Evolutionary conservation across 192 early-diverging fungal species (phyloP).

Genomic region (Fimicolochytrium jonesii): DNA sequence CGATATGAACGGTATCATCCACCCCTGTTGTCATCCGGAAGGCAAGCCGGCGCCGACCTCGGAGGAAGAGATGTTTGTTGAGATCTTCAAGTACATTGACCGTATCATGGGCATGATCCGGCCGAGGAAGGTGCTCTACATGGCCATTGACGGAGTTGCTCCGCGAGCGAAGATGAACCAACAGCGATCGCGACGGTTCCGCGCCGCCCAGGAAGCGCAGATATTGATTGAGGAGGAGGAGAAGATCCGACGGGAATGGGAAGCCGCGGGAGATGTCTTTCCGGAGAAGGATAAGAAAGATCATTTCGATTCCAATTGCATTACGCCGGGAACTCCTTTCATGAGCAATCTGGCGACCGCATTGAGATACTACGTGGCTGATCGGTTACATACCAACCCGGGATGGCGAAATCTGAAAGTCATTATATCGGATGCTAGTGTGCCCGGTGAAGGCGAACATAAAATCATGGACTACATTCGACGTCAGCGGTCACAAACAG

Average conservation of each 20-base stretch:
- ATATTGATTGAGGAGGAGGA: slow-evolving; percentile 58
- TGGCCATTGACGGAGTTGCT: slow-evolving; percentile 96
- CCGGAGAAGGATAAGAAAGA: slow-evolving; percentile 56
- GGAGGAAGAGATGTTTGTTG: slow-evolving; percentile 91
- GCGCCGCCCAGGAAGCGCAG: slow-evolving; percentile 82
- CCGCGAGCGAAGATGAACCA: slow-evolving; percentile 99
- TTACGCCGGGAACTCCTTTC: slow-evolving; percentile 96
- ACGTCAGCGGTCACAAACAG: slow-evolving; percentile 69
- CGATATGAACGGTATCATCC: slow-evolving; percentile 94
- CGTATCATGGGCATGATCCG: slow-evolving; percentile 88
- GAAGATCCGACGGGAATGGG: slow-evolving; percentile 44
- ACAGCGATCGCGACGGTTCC: slow-evolving; percentile 93
- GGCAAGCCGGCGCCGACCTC: slow-evolving; percentile 41
- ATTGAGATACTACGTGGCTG: slow-evolving; percentile 85
- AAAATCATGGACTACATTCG: slow-evolving; percentile 99
- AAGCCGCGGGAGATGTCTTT: slow-evolving; percentile 29
- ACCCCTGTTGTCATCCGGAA: slow-evolving; percentile 60
- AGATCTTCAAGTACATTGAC: slow-evolving; percentile 95
- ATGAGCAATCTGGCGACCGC: slow-evolving; percentile 86
- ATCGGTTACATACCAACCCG: slow-evolving; percentile 82
- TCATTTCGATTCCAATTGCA: slow-evolving; percentile 96
- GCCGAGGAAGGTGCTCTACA: slow-evolving; percentile 91
- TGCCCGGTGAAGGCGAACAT: slow-evolving; percentile 98
- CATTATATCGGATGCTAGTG: slow-evolving; percentile 88
- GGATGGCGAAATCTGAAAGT: slow-evolving; percentile 87